phyloP scores from a whole-genome alignment of 805 yeast species.

The Teunomyces panamensis region DNA sequence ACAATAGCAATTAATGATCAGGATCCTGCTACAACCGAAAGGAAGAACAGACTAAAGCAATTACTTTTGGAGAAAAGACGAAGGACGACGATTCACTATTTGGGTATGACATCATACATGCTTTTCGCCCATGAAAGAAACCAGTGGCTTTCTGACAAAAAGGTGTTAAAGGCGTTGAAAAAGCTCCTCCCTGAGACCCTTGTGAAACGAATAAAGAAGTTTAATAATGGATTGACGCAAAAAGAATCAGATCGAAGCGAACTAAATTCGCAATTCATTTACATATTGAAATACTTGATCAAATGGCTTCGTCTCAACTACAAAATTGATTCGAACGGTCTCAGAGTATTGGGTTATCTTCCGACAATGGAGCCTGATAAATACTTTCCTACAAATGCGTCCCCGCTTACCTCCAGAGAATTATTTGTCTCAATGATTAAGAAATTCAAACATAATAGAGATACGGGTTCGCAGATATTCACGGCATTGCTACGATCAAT shows the following conservation, averaged over 20 bases:
- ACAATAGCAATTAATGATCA: conserved; percentile 2
- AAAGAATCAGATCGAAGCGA: neutral
- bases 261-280: conserved; percentile 19
- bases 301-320: conserved; percentile 35
- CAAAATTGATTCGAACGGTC: conserved; percentile 26
- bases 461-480: conserved; percentile 31
- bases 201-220: conserved; percentile 13
- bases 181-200: conserved; percentile 24
- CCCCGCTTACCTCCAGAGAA: conserved; percentile 8
- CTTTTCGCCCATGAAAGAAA: conserved; percentile 21
- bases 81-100: conserved; percentile 12
- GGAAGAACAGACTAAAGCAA: conserved; percentile 9
- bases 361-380: conserved; percentile 11
- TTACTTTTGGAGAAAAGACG: conserved; percentile 8
- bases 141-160: conserved; percentile 14
- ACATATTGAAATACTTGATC: conserved; percentile 28
- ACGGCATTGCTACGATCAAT: conserved; percentile 25
- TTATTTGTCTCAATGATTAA: conserved; percentile 11
- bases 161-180: conserved; percentile 19
- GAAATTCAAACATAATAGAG: conserved; percentile 29
- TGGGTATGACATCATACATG: conserved; percentile 24
- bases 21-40: conserved; percentile 4
- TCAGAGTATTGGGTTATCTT: conserved; percentile 26
- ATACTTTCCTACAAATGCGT: conserved; percentile 20
- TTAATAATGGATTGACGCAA: conserved; percentile 9